A percentile compares a stretch with the other conserved stretches of the same genome.
These are phyloP conservation scores for Diaporthe citriasiana DNA, from an alignment of 2,329 filamentous ascomycete species.

Conservation along the genomic window DNA sequence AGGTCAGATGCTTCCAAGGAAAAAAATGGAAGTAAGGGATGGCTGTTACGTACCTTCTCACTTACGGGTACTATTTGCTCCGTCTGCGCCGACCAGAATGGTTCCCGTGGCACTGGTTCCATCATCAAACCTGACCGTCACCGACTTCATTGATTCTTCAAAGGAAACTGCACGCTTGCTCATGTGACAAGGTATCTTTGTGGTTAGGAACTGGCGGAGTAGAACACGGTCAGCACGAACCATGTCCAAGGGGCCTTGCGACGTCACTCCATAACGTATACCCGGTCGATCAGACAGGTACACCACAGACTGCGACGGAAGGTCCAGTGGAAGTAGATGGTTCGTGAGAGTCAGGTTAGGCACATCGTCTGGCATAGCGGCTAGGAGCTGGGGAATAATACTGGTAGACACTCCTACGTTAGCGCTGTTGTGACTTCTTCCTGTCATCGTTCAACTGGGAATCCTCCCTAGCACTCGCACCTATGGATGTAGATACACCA, in stretches of 20 bases:
- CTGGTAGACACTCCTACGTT: background rate
- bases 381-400: background rate
- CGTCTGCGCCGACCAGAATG: background rate
- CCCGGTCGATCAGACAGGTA: background rate
- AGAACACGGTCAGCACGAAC: background rate
- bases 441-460: accelerated
- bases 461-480: background rate
- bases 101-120: constrained; percentile 9
- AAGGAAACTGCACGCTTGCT: background rate
- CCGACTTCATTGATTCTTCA: background rate
- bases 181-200: constrained; percentile 7
- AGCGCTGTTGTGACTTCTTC: background rate
- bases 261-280: background rate
- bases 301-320: background rate
- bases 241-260: background rate
- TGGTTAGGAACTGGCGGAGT: background rate
- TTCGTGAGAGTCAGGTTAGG: background rate
- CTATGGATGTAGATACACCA: constrained; percentile 12
- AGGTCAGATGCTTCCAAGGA: background rate
- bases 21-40: no score
- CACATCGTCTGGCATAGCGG: background rate
- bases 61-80: background rate
- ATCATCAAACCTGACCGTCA: constrained; percentile 6
- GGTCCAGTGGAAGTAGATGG: background rate
- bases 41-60: background rate